Evolutionary conservation across 305 asterid genomes (phyloP).

Genomic region (Fraxinus velutina): DNA sequence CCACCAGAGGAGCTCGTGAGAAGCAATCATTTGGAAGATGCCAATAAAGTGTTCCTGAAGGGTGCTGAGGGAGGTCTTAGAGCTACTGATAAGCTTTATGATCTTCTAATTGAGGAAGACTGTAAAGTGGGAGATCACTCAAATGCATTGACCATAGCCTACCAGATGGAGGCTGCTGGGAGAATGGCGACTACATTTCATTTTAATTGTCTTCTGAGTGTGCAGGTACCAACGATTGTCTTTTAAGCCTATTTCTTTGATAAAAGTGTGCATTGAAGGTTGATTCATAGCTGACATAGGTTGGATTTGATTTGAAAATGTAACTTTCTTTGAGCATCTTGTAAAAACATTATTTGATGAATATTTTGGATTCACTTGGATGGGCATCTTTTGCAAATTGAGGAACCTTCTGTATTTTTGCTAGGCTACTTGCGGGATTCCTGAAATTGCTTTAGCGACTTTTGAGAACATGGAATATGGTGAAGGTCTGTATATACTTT

Average conservation of each 20-base stretch:
- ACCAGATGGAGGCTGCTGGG: constrained; percentile 99
- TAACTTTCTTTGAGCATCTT: constrained; percentile 10
- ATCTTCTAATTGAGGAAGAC: constrained; percentile 85
- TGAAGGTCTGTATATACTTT: constrained; percentile 57
- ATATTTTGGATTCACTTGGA: not conserved
- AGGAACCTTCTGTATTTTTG: constrained; percentile 25
- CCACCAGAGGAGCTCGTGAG: constrained; percentile 87
- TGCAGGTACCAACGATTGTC: constrained; percentile 54
- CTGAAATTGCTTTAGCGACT: constrained; percentile 86
- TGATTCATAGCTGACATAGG: constrained; percentile 9
- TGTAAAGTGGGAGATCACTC: constrained; percentile 95
- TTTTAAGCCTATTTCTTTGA: constrained; percentile 16
- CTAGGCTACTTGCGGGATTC: constrained; percentile 97
- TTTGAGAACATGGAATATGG: constrained; percentile 98
- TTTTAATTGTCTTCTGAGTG: constrained; percentile 94
- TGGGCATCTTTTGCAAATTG: constrained; percentile 6
- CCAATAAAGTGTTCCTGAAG: constrained; percentile 84
- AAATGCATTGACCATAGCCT: constrained; percentile 94
- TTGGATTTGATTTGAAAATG: constrained; percentile 10
- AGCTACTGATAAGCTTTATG: constrained; percentile 95
- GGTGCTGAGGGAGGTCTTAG: constrained; percentile 92
- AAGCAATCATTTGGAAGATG: constrained; percentile 76
- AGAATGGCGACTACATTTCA: constrained; percentile 96
- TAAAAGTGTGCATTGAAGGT: not conserved
- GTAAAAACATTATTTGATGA: no score